A percentile compares a stretch with the other conserved stretches of the same genome.
phyloP scores from a whole-genome alignment of 805 yeast species.

The Saccharomycopsis microspora region DNA sequence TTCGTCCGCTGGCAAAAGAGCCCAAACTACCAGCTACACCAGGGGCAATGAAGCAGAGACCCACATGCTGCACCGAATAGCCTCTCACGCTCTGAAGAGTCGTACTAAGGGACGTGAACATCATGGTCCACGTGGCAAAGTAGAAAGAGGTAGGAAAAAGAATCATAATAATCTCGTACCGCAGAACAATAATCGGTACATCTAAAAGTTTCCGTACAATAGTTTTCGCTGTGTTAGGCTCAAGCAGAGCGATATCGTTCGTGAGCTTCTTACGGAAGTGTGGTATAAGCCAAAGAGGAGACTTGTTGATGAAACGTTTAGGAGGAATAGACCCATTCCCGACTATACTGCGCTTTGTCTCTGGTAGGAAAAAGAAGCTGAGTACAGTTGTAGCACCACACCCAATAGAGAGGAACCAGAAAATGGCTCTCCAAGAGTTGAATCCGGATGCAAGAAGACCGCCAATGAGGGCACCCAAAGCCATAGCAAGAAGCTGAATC shows the following conservation, averaged over 20 bases:
- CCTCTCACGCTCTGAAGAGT: conserved; percentile 38
- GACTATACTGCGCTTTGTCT: conserved; percentile 59
- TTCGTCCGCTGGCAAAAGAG: conserved; percentile 44
- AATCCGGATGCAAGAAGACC: conserved; percentile 36
- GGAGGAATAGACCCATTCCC: conserved; percentile 69
- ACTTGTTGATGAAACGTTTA: conserved; percentile 25
- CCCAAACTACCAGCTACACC: conserved; percentile 60
- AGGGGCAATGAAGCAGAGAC: conserved; percentile 62
- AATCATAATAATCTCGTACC: conserved; percentile 2
- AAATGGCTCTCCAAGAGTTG: conserved; percentile 64
- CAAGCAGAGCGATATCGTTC: conserved; percentile 22
- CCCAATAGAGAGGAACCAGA: conserved; percentile 63
- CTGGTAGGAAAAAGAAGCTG: conserved; percentile 44
- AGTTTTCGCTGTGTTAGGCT: conserved; percentile 3
- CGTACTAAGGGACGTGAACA: conserved; percentile 54
- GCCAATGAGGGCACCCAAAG: conserved; percentile 68
- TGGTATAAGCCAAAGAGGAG: conserved; percentile 32
- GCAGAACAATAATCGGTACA: conserved; percentile 17
- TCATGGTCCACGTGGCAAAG: conserved; percentile 61
- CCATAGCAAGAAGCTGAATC: conserved; percentile 58
- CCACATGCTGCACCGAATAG: conserved; percentile 45
- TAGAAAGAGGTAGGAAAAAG: conserved; percentile 45
- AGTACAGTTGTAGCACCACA: conserved; percentile 34
- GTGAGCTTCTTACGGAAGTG: conserved; percentile 23
- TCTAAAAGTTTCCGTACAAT: conserved; percentile 4